Percentiles rank a stretch among this genome's conserved stretches.
phyloP scores from a whole-genome alignment of 1,139 yeast species.

The Geotrichum armillariae region DNA sequence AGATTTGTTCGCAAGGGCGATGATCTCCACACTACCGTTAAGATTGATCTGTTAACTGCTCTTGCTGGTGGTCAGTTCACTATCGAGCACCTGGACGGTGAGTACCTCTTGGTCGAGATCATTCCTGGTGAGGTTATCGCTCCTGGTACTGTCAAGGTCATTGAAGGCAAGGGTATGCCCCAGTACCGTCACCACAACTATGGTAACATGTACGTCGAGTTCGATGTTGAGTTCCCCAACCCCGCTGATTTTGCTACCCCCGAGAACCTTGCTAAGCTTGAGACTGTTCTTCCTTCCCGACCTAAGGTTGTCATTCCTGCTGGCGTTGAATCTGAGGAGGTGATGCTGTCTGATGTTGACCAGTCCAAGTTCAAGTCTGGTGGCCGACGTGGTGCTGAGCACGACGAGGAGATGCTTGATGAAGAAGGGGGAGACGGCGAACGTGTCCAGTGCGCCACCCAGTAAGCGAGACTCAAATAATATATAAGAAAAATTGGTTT shows the following conservation, averaged over 20 bases:
- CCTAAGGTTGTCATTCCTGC: conserved; percentile 36
- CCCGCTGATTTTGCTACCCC: conserved; percentile 39
- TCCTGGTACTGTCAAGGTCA: conserved; percentile 78
- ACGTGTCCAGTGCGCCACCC: conserved; percentile 75
- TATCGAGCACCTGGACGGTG: conserved; percentile 77
- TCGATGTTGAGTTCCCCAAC: conserved; percentile 54
- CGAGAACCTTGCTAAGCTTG: conserved; percentile 42
- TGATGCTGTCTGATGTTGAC: conserved; percentile 63
- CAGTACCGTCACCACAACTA: conserved; percentile 48
- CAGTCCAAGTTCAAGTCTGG: conserved; percentile 48
- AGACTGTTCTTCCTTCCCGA: conserved; percentile 46
- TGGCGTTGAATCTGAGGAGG: conserved; percentile 69
- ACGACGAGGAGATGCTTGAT: conserved; percentile 43
- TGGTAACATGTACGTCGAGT: conserved; percentile 54
- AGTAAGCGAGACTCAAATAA: no score
- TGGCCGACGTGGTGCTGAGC: conserved; percentile 34
- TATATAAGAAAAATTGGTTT: no score
- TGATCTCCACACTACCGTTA: conserved; percentile 82
- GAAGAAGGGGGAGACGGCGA: conserved; percentile 60
- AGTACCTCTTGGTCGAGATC: conserved; percentile 77
- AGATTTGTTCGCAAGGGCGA: conserved; percentile 85
- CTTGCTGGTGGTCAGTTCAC: conserved; percentile 93
- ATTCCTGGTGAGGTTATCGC: conserved; percentile 92
- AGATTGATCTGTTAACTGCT: conserved; percentile 89
- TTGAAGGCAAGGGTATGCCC: conserved; percentile 97